A percentile compares a stretch with the other conserved stretches of the same genome.
These are phyloP conservation scores for Scortechinia acanthostroma DNA, from an alignment of 2,329 filamentous ascomycete species.

Conservation along the genomic window DNA sequence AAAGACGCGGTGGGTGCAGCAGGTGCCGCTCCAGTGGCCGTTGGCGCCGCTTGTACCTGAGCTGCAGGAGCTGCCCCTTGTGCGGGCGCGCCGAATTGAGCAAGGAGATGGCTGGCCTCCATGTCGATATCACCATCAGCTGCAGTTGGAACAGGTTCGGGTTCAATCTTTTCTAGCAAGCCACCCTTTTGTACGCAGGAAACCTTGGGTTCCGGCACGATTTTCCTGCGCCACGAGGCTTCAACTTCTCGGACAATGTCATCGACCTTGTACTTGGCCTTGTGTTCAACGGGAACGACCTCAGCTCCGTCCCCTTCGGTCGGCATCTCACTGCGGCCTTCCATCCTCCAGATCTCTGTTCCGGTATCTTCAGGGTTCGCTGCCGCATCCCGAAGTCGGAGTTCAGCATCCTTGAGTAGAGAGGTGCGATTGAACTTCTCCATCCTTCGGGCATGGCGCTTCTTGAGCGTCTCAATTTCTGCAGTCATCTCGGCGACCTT, in stretches of 20 bases:
- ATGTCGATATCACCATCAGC: conserved; percentile 9
- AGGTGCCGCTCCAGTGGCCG: too few relatives aligned
- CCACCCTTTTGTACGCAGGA: conserved; percentile 74
- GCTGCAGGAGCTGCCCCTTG: conserved; percentile 13
- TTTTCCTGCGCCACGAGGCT: conserved; percentile 57
- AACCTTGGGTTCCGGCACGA: conserved; percentile 56
- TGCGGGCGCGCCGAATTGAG: conserved; percentile 10
- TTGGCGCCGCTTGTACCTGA: conserved; percentile 9
- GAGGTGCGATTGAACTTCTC: conserved; percentile 68
- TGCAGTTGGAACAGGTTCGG: conserved; percentile 28
- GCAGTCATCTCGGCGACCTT: conserved; percentile 67
- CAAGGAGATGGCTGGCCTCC: conserved; percentile 7
- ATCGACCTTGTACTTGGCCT: conserved; percentile 50
- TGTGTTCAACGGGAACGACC: conserved; percentile 21
- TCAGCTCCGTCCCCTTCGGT: conserved; percentile 40
- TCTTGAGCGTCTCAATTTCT: conserved; percentile 80
- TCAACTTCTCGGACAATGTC: conserved; percentile 74
- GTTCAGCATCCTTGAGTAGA: conserved; percentile 52
- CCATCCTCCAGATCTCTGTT: conserved; percentile 55
- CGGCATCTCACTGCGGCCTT: conserved; percentile 29
- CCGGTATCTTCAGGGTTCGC: conserved; percentile 55
- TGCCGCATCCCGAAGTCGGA: conserved; percentile 57
- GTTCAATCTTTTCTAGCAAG: conserved; percentile 52
- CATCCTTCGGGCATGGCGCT: conserved; percentile 69
- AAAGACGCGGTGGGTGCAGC: too few relatives aligned